Base-by-base conservation (phyloP, 208 protist species). In the Trypanosoma mega region DNA sequence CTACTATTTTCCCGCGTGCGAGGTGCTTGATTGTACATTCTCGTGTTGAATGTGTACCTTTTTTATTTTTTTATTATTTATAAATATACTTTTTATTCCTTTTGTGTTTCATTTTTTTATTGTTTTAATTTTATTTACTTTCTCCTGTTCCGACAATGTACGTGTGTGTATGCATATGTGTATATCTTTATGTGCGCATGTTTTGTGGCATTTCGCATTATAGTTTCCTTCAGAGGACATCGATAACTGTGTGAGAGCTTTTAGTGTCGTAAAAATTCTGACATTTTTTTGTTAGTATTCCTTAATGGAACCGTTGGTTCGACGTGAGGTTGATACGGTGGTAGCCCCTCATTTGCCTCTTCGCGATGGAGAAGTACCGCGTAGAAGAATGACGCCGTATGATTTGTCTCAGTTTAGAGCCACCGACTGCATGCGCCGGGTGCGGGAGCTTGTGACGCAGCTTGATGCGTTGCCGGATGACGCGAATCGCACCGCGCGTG, bases 381-480 rank as follows among this genome's bases (percentile, higher is more conserved):
- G 18, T 7, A 59, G 21, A 1, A 68, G 20, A 5, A 45, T 44
- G 58, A 65, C 64, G n/a, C 55, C 64, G 0, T 82, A 90, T 46
- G 60, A 72, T 18, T 37, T 47, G 50, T 63, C 47, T 37, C 68
- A 85, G 65, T 48, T 76, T 43, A 30, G 50, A 14, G 71, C 63
- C 3, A 67, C 62, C n/a, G 62, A 47, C 3, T 34, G 27, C 1
- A 82, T 87, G 75, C 57, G 68, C 4, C 30, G 46, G 8, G 76
- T 90, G 9, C 72, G 78, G 18, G 76, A 82, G 50, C 60, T 61
- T 47, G 64, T 85, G 21, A 71, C 67, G 20, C 56, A 75, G 44
- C 57, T 90, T 9, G 76, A 85, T 52, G 49, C 34, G 31, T 50
- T 77, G 27, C 4, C 48, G 6, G 26, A 29, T 1, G 60, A 56